Conservation (phyloP, 2,329 filamentous ascomycete genomes). For the Seiridium unicorne region DNA sequence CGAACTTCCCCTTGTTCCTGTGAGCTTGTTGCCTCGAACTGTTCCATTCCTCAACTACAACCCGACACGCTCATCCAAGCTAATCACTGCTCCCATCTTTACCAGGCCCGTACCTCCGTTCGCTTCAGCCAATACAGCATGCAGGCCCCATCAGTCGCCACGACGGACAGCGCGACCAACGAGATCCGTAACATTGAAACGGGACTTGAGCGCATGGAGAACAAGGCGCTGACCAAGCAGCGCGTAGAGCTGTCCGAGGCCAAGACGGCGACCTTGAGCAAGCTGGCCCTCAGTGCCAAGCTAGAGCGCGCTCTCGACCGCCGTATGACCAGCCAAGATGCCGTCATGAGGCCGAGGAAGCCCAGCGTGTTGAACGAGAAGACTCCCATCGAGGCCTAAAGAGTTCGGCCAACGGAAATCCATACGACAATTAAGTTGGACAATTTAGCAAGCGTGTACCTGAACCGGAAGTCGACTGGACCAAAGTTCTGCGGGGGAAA, state of each 20-base stretch:
- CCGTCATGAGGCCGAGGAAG: constrained; percentile 68
- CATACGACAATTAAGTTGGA: not conserved
- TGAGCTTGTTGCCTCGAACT: too few relatives aligned
- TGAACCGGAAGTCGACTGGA: not conserved
- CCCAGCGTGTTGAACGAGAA: constrained; percentile 23
- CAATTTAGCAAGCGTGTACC: not conserved
- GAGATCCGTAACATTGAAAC: constrained; percentile 71
- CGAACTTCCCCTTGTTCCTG: too few relatives aligned
- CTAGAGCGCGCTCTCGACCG: constrained; percentile 83
- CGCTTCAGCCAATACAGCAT: constrained; percentile 62
- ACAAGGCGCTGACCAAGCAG: constrained; percentile 80
- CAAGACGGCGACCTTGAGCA: constrained; percentile 79
- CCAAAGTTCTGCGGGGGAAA: not conserved
- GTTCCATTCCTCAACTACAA: not conserved
- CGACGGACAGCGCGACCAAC: constrained; percentile 52
- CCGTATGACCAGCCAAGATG: constrained; percentile 86
- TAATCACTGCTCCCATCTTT: not conserved
- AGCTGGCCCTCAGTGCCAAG: constrained; percentile 86
- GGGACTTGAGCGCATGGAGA: constrained; percentile 83
- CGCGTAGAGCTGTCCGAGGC: constrained; percentile 76
- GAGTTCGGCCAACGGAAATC: too few relatives aligned
- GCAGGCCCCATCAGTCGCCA: constrained; percentile 56
- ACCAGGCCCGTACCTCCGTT: constrained; percentile 48
- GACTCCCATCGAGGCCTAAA: constrained; percentile 6
- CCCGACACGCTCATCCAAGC: not conserved